Percentiles rank a stretch among this genome's conserved stretches.
Evolutionary conservation across 805 yeast genomes (phyloP).

Genomic region (Brettanomyces anomalus): DNA sequence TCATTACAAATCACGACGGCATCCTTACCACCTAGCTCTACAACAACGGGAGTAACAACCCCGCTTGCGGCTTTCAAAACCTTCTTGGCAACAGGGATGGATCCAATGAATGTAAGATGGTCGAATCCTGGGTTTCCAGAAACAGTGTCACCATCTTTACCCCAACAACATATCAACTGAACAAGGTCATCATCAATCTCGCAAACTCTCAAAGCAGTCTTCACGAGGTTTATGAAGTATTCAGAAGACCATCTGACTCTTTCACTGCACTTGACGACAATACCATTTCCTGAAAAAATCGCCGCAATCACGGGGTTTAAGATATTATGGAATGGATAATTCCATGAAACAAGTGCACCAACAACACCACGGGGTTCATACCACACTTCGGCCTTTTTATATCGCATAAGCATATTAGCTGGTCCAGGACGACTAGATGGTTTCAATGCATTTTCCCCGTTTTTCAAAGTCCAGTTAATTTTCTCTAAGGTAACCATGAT

Average conservation of each 20-base stretch:
- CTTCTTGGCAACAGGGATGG: constrained; percentile 87
- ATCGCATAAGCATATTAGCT: constrained; percentile 71
- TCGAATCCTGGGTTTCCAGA: constrained; percentile 74
- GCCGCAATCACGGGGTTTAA: constrained; percentile 90
- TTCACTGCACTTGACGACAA: constrained; percentile 90
- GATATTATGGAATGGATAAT: constrained; percentile 91
- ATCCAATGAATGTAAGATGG: constrained; percentile 93
- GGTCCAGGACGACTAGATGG: constrained; percentile 82
- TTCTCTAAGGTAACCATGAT: constrained; percentile 92
- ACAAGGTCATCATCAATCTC: constrained; percentile 76
- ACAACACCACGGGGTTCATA: constrained; percentile 91
- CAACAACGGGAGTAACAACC: constrained; percentile 88
- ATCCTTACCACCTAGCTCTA: constrained; percentile 96
- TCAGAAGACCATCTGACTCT: constrained; percentile 92
- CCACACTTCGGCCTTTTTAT: constrained; percentile 88
- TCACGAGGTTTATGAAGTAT: constrained; percentile 65
- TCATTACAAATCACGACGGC: constrained; percentile 83
- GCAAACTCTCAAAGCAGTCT: constrained; percentile 61
- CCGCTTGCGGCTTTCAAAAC: constrained; percentile 78
- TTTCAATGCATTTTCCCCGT: constrained; percentile 67
- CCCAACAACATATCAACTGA: constrained; percentile 78
- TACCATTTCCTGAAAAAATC: constrained; percentile 83
- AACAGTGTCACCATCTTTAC: constrained; percentile 78
- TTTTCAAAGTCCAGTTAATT: constrained; percentile 76
- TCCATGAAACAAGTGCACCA: constrained; percentile 91